Conservation (phyloP, 345 rosid species). For the Populus deltoides region DNA sequence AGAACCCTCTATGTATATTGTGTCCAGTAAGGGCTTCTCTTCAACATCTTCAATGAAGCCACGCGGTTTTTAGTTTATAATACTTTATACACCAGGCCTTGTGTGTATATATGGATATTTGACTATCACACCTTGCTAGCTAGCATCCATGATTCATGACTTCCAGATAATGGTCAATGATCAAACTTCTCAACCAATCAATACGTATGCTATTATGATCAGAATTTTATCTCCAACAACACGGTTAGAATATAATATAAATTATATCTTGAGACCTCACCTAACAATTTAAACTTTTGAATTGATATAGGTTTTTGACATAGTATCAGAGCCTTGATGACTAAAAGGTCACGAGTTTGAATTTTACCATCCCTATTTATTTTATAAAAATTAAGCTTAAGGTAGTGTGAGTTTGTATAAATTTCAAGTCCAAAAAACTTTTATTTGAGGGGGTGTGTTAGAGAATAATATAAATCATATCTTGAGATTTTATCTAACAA, state of each 20-base stretch:
- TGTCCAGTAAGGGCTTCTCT: no score
- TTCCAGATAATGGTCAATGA: neutral
- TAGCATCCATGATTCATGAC: neutral
- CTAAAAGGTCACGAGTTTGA: rapidly evolving
- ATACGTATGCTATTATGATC: neutral
- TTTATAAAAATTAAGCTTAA: no score
- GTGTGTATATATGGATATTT: neutral
- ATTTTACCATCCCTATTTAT: rapidly evolving
- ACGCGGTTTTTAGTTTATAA: neutral
- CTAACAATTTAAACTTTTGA: no score
- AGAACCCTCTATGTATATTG: no score
- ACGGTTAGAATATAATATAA: no score
- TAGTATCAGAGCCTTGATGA: rapidly evolving
- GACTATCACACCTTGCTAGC: neutral
- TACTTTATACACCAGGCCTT: neutral
- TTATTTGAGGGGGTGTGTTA: rapidly evolving
- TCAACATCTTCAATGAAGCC: neutral
- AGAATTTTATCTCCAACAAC: neutral
- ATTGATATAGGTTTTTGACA: no score
- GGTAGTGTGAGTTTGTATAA: rapidly evolving
- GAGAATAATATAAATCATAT: no score
- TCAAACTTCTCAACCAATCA: neutral
- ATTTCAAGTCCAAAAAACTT: rapidly evolving
- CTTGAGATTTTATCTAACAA: rapidly evolving
- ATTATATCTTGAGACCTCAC: no score